Conservation (phyloP, 2,329 filamentous ascomycete species). For the Penicillium sp. region DNA sequence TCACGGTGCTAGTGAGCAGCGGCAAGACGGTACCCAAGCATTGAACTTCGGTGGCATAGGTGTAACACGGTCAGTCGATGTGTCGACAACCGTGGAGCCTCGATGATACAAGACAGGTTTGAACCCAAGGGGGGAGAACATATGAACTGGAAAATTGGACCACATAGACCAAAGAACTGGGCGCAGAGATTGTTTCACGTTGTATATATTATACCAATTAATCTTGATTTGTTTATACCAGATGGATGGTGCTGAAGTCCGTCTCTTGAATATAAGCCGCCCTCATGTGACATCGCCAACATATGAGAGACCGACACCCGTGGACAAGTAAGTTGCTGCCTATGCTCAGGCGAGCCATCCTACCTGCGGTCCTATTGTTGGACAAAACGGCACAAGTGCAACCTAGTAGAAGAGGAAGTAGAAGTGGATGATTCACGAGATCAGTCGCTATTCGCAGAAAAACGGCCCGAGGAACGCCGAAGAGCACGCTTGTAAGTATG, state of each 20-base stretch:
- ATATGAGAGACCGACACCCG: background rate
- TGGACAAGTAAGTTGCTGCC: too few species aligned
- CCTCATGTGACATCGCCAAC: too few species aligned
- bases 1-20: slow-evolving; percentile 13
- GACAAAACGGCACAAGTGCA: background rate
- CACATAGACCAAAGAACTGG: background rate
- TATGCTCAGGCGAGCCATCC: background rate
- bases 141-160: background rate
- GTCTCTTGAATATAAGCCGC: too few species aligned
- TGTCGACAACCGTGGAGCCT: slow-evolving; percentile 22
- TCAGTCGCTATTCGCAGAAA: background rate
- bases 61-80: slow-evolving; percentile 31
- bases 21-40: background rate
- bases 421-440: background rate
- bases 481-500: background rate
- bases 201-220: too few species aligned
- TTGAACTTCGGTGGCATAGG: slow-evolving; percentile 18
- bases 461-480: background rate
- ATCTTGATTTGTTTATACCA: too few species aligned
- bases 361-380: background rate
- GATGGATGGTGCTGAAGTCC: too few species aligned
- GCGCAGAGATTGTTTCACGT: too few species aligned
- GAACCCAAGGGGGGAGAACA: too few species aligned
- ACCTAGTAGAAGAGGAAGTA: background rate
- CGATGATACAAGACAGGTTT: too few species aligned